Evolutionary conservation across 176 grass and related monocot genomes (phyloP), one percentile per base, ranked within the genome.

Genomic region (Carex littledalei): DNA sequence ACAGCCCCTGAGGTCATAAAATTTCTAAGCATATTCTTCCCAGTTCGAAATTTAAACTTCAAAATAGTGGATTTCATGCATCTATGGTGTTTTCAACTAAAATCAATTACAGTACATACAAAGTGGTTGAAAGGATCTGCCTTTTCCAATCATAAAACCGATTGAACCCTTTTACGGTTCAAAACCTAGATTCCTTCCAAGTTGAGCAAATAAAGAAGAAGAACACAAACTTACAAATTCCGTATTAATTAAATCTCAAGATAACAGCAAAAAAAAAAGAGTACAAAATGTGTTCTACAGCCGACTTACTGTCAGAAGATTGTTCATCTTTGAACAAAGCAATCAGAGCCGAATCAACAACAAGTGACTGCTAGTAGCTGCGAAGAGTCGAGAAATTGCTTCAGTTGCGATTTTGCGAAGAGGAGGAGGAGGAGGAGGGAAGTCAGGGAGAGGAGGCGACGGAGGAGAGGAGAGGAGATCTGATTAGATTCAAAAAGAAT

Each of bases 271-370:
- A 58, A 56, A 58, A 56, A 32, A 11, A 5, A 16, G 3, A 26
- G 11, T 20, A 49, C 6, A 18, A n/a, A 75, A 9, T 8, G 43
- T 24, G 7, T 0, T 26, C 5, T 73, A 18, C 79, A 67, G 10
- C 16, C 14, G 8, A 50, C 89, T 87, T 84, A 94, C 93, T 12
- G 86, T 70, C 57, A 94, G 90, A 6, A 94, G 93, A 64, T 94
- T 89, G 86, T 92, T 92, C 93, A 94, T 94, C 68, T 86, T 80
- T 45, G 81, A 56, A 35, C 78, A 84, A 81, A 41, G 49, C 47
- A 69, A 61, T 22, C 79, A 76, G 79, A 22, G 10, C 20, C 20
- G 16, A 37, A 32, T 37, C 32, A 41, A 69, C 17, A 16, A 21
- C 3, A n/a, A 8, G 68, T 16, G 37, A 43, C 14, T 7, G 20